phyloP scores from a whole-genome alignment of 768 basidiomycete species.

The Solioccasus polychromus region DNA sequence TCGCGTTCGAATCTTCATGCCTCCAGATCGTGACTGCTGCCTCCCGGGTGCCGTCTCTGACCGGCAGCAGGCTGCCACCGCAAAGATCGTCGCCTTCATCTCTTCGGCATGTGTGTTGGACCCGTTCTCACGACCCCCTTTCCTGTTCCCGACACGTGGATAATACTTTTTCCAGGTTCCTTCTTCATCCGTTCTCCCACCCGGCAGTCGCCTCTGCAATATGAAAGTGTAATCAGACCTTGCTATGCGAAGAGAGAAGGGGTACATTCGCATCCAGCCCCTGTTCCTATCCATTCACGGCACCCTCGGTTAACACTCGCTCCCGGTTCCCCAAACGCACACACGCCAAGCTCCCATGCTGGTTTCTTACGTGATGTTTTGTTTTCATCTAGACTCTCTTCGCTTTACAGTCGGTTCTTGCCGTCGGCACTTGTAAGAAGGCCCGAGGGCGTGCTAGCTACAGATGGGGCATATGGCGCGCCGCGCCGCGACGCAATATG shows the following conservation, averaged over 20 bases:
- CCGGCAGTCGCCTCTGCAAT: slow-evolving; percentile 6
- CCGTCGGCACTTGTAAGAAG: slow-evolving; percentile 6
- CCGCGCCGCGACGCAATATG: too few relatives aligned
- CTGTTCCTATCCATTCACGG: slow-evolving; percentile 2
- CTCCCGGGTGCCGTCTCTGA: too few relatives aligned
- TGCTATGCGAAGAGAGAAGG: not conserved
- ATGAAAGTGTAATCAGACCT: slow-evolving; percentile 4
- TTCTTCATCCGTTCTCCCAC: not conserved
- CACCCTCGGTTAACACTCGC: slow-evolving; percentile 10
- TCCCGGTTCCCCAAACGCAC: slow-evolving; percentile 5
- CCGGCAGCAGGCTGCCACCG: slow-evolving; percentile 12
- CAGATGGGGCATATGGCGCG: too few relatives aligned
- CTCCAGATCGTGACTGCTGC: too few relatives aligned
- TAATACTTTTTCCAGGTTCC: not conserved
- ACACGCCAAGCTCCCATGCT: not conserved
- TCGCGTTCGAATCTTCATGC: too few relatives aligned
- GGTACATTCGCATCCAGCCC: too few relatives aligned
- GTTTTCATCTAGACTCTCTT: not conserved
- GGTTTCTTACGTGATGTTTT: slow-evolving; percentile 8
- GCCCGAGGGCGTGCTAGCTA: too few relatives aligned
- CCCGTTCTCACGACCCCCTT: too few relatives aligned
- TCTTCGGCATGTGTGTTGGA: too few relatives aligned
- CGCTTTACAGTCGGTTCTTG: not conserved
- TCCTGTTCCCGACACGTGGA: slow-evolving; percentile 5
- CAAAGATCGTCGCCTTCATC: slow-evolving; percentile 17